Base-by-base conservation (phyloP, 139 green algal species). In the Volvox reticuliferus region DNA sequence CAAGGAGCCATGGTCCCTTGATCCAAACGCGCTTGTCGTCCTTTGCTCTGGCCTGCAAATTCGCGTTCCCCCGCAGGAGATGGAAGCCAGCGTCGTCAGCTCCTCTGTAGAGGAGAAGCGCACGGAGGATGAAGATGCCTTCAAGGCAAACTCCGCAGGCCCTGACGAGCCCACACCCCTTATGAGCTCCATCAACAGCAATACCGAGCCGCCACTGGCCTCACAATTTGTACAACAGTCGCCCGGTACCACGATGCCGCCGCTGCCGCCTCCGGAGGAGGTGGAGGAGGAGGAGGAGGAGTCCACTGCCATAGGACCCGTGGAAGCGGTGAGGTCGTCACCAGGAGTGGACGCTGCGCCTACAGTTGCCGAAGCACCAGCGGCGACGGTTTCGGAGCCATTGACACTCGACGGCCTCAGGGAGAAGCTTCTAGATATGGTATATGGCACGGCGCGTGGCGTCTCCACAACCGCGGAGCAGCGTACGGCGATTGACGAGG, bases 381-480 rank as follows among this genome's bases (percentile, higher is more conserved):
- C 18, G 3, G 79, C 79, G 55, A 30, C 44, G 24, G 79, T 55
- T 32, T 24, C 37, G 78, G 61, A 67, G 61, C 30, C 81, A n/a
- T 44, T 63, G 33, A 44, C 67, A 22, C 69, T 91, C 50, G 22
- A 67, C 20, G 20, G 21, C n/a, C 55, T 90, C 80, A 93, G 95
- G 90, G 22, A 55, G n/a, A 63, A 18, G 30, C 92, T 97, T 79
- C 37, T 97, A 22, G 95, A 97, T 73, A 55, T 93, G 5, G 86
- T 97, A n/a, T 97, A 96, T 76, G 94, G 92, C 65, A 96, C 93
- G 12, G 82, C 92, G 12, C 84, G 93, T 17, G 95, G 95, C 67
- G 90, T 96, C 30, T 63, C n/a, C 13, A 92, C 92, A 14, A 88
- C 65, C 2, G 6, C 69, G 26, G 62, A 94, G 87, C 91, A 92